Percentiles rank a stretch among this genome's conserved stretches.
Conservation (phyloP, 352 stramenopile species). For the Phytopythium ostracodes region DNA sequence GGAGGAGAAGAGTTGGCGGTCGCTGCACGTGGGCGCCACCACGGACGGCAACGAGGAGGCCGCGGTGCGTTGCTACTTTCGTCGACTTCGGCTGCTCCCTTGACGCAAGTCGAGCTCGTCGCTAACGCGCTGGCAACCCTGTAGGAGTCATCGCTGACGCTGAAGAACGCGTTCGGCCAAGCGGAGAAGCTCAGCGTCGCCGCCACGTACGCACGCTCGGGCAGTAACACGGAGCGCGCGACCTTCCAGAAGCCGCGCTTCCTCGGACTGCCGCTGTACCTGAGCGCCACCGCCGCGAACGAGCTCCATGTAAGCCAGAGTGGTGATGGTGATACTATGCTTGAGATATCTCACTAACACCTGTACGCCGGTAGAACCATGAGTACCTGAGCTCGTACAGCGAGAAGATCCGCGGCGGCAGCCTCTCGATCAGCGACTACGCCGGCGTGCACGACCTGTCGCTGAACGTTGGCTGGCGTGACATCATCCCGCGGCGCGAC, state of each 20-base stretch:
- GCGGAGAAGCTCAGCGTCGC: constrained; percentile 81
- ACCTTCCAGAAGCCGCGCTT: constrained; percentile 87
- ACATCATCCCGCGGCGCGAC: constrained; percentile 83
- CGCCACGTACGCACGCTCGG: constrained; percentile 79
- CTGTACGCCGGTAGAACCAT: constrained; percentile 46
- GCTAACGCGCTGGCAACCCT: background rate
- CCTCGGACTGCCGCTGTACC: constrained; percentile 72
- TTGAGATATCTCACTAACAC: background rate
- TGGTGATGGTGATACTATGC: constrained; percentile 1
- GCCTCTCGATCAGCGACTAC: constrained; percentile 85
- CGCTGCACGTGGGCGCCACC: constrained; percentile 78
- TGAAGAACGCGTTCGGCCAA: constrained; percentile 80
- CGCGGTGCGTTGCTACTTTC: constrained; percentile 36
- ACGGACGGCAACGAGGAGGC: constrained; percentile 85
- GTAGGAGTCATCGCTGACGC: constrained; percentile 78
- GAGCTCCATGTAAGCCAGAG: constrained; percentile 58
- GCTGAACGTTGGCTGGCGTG: constrained; percentile 82
- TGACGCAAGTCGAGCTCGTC: background rate
- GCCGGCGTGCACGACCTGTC: constrained; percentile 81
- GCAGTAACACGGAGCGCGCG: constrained; percentile 79
- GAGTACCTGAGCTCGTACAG: constrained; percentile 88
- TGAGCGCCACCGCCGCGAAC: constrained; percentile 73
- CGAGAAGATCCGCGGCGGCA: constrained; percentile 81
- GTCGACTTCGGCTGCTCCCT: too few relatives aligned
- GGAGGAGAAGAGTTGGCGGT: constrained; percentile 84